Evolutionary conservation across 768 basidiomycete species (phyloP), one percentile per base, ranked within the genome.

Genomic region (Tulasnella sp.): DNA sequence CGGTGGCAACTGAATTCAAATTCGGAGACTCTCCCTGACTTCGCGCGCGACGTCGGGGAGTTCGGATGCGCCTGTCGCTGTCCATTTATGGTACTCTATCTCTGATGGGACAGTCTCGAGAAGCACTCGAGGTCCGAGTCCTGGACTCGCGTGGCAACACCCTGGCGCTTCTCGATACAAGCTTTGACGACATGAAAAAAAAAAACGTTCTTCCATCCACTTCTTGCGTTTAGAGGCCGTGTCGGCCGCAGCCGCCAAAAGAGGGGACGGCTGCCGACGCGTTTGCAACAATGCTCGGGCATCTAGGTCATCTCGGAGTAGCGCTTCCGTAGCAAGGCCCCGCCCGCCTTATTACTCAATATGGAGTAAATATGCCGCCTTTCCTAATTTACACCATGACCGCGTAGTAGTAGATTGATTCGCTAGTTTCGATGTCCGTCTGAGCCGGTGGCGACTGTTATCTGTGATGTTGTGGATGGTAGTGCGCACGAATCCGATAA

Each of bases 1-100:
- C 61, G 61, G 61, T 67, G 61, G 61, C 61, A 67, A 67, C 61
- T 35, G 61, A 67, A 67, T 67, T 67, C 61, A 67, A 67, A 67
- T 67, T 67, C 61, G 61, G 61, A 67, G 61, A 35, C 61, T 26
- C 61, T 67, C 61, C 61, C 61, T 35, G 61, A 23, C 57, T 61
- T 61, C 57, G 57, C 6, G 26, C 55, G 57, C 57, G 57, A 61
- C 57, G 57, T 61, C 57, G 57, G 57, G n/a, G 57, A 61, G 57
- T 61, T 61, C 57, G n/a, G 57, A 13, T 61, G 57, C 57, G 57
- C 57, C 57, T n/a, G 57, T 61, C 26, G 26, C 29, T 61, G 57
- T 16, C 57, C 57, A 26, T 61, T 61, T 61, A 61, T 61, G 57
- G 57, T 26, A 61, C 57, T 57, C 9, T 26, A 61, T 29, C 57